Evolutionary conservation across 495 filamentous ascomycete species (phyloP), one percentile per base, ranked within the genome.

Genomic region (Annulohypoxylon moriforme): DNA sequence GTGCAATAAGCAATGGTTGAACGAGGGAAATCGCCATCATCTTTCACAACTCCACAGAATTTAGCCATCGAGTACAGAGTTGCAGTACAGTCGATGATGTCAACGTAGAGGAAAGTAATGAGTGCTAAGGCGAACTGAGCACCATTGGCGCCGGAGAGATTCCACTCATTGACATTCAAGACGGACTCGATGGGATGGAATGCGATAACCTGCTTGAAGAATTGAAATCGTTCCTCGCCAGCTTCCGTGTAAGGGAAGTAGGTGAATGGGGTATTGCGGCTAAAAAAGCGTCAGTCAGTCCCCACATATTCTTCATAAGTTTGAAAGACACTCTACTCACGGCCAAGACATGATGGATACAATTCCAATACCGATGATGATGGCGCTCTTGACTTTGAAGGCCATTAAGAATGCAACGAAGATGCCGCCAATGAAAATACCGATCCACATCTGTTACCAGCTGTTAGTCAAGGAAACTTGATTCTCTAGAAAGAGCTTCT

Each of bases 331-430:
- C 6, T 36, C 24, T 25, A 81, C 83, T 80, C 44, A 85, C 67
- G 93, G 92, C 92, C 92, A 94, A 2, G 91, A 93, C 66, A 94
- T 86, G 68, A 94, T 90, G 2, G 92, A 93, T 24, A 96, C 93
- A 9, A 94, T 78, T 47, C 89, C 79, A 36, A 96, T 94, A n/a
- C 93, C 93, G n/a, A 90, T 87, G 61, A 94, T 90, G 34, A 94
- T 90, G 34, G 92, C 91, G 64, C 89, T 89, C 76, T 93, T 94
- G 75, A 94, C 84, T 18, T 91, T 81, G 79, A 92, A 96, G 77
- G 91, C 88, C 92, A 94, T 94, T 68, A 96, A 79, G 58, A 92
- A 83, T 2, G 89, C 86, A 6, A 91, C 93, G 31, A 96, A 81
- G 11, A 96, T 80, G 33, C 93, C 93, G n/a, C 92, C 91, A 50